Conservation (phyloP, 495 filamentous ascomycete genomes). For the Recurvomyces mirabilis region DNA sequence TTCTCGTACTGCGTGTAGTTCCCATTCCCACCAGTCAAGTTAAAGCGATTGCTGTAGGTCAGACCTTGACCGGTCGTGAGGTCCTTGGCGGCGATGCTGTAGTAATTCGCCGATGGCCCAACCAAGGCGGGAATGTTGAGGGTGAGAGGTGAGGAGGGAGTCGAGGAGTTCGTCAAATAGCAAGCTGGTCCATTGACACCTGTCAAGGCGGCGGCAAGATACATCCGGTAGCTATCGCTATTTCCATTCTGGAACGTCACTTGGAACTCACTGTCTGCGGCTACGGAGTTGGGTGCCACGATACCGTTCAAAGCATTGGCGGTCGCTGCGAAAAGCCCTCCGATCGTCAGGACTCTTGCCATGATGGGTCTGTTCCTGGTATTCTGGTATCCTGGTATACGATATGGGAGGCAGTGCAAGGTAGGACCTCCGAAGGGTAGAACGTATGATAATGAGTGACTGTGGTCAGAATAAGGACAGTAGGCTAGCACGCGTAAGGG, state of each 20-base stretch:
- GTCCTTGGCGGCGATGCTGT: constrained; percentile 16
- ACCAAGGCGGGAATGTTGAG: constrained; percentile 20
- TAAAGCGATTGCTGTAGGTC: constrained; percentile 17
- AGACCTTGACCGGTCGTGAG: constrained; percentile 3
- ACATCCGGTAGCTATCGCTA: constrained; percentile 15
- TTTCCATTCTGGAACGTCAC: constrained; percentile 13
- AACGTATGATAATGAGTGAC: too few species aligned
- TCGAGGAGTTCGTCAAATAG: constrained; percentile 21
- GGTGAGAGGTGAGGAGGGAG: constrained; percentile 13
- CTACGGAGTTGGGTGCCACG: constrained; percentile 3
- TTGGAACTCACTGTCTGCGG: constrained; percentile 4
- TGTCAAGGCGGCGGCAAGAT: constrained; percentile 17
- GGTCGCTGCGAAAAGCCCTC: too few species aligned
- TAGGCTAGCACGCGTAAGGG: too few species aligned
- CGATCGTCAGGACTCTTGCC: too few species aligned
- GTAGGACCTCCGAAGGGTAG: too few species aligned
- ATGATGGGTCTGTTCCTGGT: too few species aligned
- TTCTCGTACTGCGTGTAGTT: constrained; percentile 16
- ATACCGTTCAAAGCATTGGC: constrained; percentile 7
- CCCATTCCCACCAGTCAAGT: constrained; percentile 14
- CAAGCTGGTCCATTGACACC: constrained; percentile 13
- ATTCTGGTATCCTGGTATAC: too few species aligned
- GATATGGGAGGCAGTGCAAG: too few species aligned
- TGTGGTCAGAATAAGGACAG: too few species aligned
- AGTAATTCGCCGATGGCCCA: constrained; percentile 20